phyloP scores from a whole-genome alignment of 441 rosid species.

The Sinapis alba region DNA sequence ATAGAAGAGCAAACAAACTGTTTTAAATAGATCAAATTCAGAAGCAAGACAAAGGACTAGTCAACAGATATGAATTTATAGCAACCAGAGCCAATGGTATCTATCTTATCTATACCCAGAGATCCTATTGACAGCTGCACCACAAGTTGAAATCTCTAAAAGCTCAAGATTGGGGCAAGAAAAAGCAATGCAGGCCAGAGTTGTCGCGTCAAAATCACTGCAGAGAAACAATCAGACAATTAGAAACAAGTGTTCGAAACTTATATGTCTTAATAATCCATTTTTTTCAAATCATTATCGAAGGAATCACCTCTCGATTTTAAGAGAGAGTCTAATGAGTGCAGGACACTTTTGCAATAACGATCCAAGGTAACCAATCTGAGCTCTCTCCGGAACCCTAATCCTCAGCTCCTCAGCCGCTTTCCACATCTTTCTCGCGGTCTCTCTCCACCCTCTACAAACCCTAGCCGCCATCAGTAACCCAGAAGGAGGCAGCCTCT shows the following conservation, averaged over 20 bases:
- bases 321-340: slow-evolving; percentile 70
- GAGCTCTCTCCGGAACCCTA: slow-evolving; percentile 66
- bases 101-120: slow-evolving; percentile 81
- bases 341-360: slow-evolving; percentile 78
- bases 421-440: slow-evolving; percentile 74
- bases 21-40: not conserved
- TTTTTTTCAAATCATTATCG: not conserved
- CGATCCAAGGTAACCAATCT: slow-evolving; percentile 78
- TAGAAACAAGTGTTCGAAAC: not conserved
- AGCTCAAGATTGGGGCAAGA: slow-evolving; percentile 84
- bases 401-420: slow-evolving; percentile 83
- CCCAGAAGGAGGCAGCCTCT: slow-evolving; percentile 73
- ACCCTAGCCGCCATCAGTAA: slow-evolving; percentile 74
- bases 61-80: not conserved
- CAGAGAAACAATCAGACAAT: slow-evolving; percentile 28
- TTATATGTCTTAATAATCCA: not conserved
- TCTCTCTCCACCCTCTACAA: slow-evolving; percentile 87
- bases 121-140: slow-evolving; percentile 65
- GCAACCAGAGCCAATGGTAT: not conserved
- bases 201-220: slow-evolving; percentile 90
- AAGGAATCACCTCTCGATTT: slow-evolving; percentile 77
- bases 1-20: slow-evolving; percentile 9
- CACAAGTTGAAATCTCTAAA: slow-evolving; percentile 68
- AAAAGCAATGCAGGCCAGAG: slow-evolving; percentile 92
- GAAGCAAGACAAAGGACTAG: not conserved